phyloP scores from a whole-genome alignment of 176 grass and related monocot species.

The Rhynchospora pubera region DNA sequence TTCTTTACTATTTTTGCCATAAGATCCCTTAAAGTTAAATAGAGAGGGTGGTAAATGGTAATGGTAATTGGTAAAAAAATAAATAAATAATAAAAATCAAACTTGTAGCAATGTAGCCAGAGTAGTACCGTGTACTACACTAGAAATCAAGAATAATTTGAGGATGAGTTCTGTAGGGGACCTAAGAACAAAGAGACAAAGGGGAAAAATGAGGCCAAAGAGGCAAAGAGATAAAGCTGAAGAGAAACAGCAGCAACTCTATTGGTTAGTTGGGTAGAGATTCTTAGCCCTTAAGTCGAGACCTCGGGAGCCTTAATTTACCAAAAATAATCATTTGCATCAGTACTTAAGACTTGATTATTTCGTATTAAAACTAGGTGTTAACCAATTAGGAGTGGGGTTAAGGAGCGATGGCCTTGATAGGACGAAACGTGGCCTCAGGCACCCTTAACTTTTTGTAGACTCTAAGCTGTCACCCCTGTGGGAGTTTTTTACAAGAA shows the following conservation, averaged over 20 bases:
- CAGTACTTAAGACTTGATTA: slow-evolving; percentile 11
- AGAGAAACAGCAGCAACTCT: neutral
- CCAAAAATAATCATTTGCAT: slow-evolving; percentile 8
- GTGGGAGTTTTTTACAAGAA: neutral
- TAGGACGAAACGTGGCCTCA: slow-evolving; percentile 60
- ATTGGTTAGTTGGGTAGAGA: slow-evolving; percentile 12
- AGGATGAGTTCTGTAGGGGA: neutral
- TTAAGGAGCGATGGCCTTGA: slow-evolving; percentile 24
- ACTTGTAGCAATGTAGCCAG: neutral
- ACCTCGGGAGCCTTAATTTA: slow-evolving; percentile 18
- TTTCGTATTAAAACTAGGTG: slow-evolving; percentile 24
- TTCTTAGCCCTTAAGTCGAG: neutral
- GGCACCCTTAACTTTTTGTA: slow-evolving; percentile 28
- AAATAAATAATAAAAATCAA: neutral
- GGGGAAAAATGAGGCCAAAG: neutral
- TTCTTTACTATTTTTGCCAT: neutral
- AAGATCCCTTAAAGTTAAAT: neutral
- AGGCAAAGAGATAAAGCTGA: slow-evolving; percentile 5
- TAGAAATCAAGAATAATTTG: neutral
- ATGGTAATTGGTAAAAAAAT: too few species aligned
- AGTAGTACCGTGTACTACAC: neutral
- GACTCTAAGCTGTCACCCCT: slow-evolving; percentile 18
- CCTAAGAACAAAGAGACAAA: slow-evolving; percentile 1
- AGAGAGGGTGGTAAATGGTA: neutral
- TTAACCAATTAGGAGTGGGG: slow-evolving; percentile 9